Percentiles rank a stretch among this genome's conserved stretches.
phyloP scores from a whole-genome alignment of 257 asterid species.

The Verbena officinalis region DNA sequence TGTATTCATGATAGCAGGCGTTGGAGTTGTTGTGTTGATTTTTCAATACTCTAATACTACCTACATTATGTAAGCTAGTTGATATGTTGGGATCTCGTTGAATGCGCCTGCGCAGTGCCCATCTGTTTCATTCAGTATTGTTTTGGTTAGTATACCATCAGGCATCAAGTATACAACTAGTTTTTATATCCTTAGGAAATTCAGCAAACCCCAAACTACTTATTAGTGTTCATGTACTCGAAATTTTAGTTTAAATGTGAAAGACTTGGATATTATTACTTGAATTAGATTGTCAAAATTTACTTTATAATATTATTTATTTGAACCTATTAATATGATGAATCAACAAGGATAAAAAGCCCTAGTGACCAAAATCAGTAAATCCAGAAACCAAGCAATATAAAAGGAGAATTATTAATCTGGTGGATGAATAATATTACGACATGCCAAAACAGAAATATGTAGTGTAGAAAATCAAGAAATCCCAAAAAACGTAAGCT shows the following conservation, averaged over 20 bases:
- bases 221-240: no score
- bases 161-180: background rate
- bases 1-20: slow-evolving; percentile 9
- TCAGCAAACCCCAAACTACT: background rate
- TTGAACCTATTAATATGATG: no score
- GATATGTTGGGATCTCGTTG: background rate
- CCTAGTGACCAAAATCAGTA: background rate
- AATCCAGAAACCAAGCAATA: background rate
- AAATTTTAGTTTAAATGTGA: no score
- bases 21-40: background rate
- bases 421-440: background rate
- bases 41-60: background rate
- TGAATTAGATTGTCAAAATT: no score
- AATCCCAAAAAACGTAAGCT: background rate
- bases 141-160: no score
- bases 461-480: background rate
- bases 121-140: background rate
- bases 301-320: no score
- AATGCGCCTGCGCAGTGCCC: background rate
- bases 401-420: background rate
- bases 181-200: background rate
- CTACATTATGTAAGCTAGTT: background rate
- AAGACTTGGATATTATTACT: no score
- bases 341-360: no score
- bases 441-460: background rate